A percentile compares a stretch with the other conserved stretches of the same genome.
Conservation (phyloP, 352 stramenopile genomes). For the Phytophthora tentaculata region DNA sequence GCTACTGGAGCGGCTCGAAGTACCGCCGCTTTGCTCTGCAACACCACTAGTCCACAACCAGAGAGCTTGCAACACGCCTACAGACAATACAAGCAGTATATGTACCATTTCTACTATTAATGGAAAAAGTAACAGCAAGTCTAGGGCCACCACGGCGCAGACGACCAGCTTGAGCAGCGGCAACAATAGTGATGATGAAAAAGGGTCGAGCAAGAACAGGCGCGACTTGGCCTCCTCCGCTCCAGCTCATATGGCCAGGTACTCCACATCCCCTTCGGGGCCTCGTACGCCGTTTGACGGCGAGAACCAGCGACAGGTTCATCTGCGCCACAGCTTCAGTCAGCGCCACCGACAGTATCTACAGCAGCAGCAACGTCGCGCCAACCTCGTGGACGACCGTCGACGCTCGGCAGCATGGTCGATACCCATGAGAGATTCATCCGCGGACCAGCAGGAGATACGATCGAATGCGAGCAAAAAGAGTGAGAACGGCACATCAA, state of each 20-base stretch:
- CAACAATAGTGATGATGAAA: slow-evolving; percentile 21
- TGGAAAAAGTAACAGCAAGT: background rate
- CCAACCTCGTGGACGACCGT: slow-evolving; percentile 17
- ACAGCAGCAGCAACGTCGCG: slow-evolving; percentile 34
- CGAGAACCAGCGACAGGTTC: slow-evolving; percentile 18
- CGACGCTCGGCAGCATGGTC: slow-evolving; percentile 3
- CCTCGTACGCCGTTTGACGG: slow-evolving; percentile 4
- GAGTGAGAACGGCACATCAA: slow-evolving; percentile 11
- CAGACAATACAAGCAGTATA: slow-evolving; percentile 6
- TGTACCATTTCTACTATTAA: background rate
- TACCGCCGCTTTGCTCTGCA: background rate
- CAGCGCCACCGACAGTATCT: slow-evolving; percentile 25
- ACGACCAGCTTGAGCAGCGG: background rate
- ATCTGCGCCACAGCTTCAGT: slow-evolving; percentile 21
- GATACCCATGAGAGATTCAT: background rate
- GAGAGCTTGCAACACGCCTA: background rate
- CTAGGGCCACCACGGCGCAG: background rate
- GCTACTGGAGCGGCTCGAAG: slow-evolving; percentile 20
- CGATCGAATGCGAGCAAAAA: slow-evolving; percentile 5
- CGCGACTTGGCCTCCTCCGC: background rate
- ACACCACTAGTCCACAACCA: background rate
- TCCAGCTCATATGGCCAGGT: background rate
- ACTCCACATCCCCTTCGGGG: slow-evolving; percentile 5
- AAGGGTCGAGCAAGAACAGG: slow-evolving; percentile 5
- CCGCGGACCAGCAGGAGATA: slow-evolving; percentile 9